Conservation (phyloP, 2,329 filamentous ascomycete genomes). For the Penicillium sp. region DNA sequence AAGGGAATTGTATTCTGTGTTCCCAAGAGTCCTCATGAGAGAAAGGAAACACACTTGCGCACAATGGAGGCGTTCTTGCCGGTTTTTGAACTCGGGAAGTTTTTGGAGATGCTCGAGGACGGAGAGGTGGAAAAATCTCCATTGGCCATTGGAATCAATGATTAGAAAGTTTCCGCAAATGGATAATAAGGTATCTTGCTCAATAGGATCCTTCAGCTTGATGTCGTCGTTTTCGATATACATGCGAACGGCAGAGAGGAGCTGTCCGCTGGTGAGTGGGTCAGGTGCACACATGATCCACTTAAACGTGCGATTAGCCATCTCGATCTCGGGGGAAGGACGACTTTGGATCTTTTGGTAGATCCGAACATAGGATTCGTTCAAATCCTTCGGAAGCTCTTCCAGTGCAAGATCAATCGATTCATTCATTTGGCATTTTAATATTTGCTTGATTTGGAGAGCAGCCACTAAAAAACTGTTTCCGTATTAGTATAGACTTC, state of each 20-base stretch:
- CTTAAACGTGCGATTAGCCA: not conserved
- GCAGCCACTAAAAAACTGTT: slow-evolving; percentile 17
- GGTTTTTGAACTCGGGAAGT: not conserved
- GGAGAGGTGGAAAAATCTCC: not conserved
- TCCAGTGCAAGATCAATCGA: slow-evolving; percentile 5
- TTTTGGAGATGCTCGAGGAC: not conserved
- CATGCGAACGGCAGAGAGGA: not conserved
- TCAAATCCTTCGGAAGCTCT: slow-evolving; percentile 9
- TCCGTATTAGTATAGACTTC: too few species aligned
- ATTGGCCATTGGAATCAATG: not conserved
- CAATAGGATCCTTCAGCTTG: not conserved
- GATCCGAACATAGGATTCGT: slow-evolving; percentile 12
- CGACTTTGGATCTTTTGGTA: not conserved
- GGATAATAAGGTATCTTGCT: not conserved
- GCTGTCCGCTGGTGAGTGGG: not conserved
- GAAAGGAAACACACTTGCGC: too few species aligned
- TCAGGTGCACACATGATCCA: not conserved
- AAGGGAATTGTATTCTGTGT: too few species aligned
- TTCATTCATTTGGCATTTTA: slow-evolving; percentile 1
- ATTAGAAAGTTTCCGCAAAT: not conserved
- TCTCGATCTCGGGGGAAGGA: not conserved
- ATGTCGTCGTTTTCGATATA: not conserved
- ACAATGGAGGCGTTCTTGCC: too few species aligned
- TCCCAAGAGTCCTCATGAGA: too few species aligned
- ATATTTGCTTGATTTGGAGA: slow-evolving; percentile 15